These are phyloP conservation scores for Clarireedia paspali DNA, from an alignment of 2,329 filamentous ascomycete species.

Conservation along the genomic window DNA sequence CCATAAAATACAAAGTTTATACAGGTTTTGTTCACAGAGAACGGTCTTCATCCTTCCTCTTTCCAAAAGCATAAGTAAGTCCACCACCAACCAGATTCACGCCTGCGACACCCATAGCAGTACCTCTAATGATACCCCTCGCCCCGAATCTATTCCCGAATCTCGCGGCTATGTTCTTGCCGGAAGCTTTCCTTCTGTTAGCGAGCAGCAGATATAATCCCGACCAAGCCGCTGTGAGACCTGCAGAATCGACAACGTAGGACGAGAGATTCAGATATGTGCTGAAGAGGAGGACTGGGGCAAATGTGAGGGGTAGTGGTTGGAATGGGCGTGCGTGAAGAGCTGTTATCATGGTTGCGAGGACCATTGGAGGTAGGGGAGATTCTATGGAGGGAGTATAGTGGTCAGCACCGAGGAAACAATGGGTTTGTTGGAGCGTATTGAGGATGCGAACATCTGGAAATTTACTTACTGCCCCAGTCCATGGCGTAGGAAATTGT, in stretches of 20 bases:
- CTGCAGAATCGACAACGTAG: slow-evolving; percentile 56
- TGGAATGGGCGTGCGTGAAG: slow-evolving; percentile 62
- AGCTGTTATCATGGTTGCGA: slow-evolving; percentile 58
- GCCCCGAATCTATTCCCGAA: slow-evolving; percentile 40
- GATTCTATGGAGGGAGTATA: slow-evolving; percentile 35
- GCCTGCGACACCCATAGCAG: slow-evolving; percentile 41
- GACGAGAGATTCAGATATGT: slow-evolving; percentile 57
- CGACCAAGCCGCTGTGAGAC: slow-evolving; percentile 57
- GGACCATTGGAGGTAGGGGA: slow-evolving; percentile 54
- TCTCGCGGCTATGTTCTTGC: slow-evolving; percentile 25
- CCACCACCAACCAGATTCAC: slow-evolving; percentile 44
- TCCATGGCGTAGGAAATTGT: slow-evolving; percentile 38
- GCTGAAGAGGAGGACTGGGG: slow-evolving; percentile 57
- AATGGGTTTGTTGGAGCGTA: neutral
- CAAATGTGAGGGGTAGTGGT: slow-evolving; percentile 57
- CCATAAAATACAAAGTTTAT: neutral
- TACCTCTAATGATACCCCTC: slow-evolving; percentile 43
- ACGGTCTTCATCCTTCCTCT: slow-evolving; percentile 23
- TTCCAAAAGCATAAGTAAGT: slow-evolving; percentile 43
- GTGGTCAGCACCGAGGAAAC: neutral
- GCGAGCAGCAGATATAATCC: slow-evolving; percentile 58
- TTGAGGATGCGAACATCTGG: neutral
- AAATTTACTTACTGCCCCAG: slow-evolving; percentile 41
- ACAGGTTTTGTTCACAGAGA: neutral
- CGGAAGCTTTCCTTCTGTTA: slow-evolving; percentile 38